A percentile compares a stretch with the other conserved stretches of the same genome.
These are phyloP conservation scores for Chlamydomonas asymmetrica DNA, from an alignment of 139 green algal genomes.

Conservation along the genomic window DNA sequence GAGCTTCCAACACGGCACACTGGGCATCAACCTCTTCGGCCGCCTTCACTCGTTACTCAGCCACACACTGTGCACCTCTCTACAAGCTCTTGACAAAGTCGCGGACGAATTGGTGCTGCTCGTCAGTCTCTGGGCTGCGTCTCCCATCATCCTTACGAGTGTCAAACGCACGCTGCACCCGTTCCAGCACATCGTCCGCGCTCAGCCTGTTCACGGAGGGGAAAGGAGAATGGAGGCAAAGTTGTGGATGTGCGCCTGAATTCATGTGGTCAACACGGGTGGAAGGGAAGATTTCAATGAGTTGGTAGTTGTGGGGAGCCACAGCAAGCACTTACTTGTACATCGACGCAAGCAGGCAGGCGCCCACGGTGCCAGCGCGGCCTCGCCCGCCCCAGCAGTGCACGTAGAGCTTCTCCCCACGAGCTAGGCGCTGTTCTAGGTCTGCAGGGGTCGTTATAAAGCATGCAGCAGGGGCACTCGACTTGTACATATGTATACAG, in stretches of 20 bases:
- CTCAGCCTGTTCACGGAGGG: conserved; percentile 28
- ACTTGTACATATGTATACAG: no score
- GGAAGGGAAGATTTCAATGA: background rate
- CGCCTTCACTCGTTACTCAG: no score
- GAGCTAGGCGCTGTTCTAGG: conserved; percentile 43
- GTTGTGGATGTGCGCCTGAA: background rate
- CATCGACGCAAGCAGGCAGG: conserved; percentile 64
- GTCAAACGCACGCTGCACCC: conserved; percentile 72
- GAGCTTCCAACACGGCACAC: no score
- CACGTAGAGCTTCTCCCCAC: conserved; percentile 75
- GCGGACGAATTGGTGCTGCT: conserved; percentile 66
- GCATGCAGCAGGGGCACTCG: no score
- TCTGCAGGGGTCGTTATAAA: conserved; percentile 33
- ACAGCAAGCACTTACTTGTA: conserved; percentile 31
- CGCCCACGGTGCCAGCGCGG: conserved; percentile 72
- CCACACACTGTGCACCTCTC: no score
- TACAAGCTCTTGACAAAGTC: conserved; percentile 27
- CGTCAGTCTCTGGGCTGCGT: conserved; percentile 65
- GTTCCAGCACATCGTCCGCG: conserved; percentile 71
- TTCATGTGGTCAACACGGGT: no score
- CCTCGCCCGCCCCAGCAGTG: conserved; percentile 90
- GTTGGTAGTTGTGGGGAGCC: background rate
- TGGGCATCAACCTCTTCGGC: no score
- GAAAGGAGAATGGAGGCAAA: background rate
- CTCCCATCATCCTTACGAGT: conserved; percentile 60